These are phyloP conservation scores for Talaromyces marneffei DNA, from an alignment of 2,329 filamentous ascomycete species.

Conservation along the genomic window DNA sequence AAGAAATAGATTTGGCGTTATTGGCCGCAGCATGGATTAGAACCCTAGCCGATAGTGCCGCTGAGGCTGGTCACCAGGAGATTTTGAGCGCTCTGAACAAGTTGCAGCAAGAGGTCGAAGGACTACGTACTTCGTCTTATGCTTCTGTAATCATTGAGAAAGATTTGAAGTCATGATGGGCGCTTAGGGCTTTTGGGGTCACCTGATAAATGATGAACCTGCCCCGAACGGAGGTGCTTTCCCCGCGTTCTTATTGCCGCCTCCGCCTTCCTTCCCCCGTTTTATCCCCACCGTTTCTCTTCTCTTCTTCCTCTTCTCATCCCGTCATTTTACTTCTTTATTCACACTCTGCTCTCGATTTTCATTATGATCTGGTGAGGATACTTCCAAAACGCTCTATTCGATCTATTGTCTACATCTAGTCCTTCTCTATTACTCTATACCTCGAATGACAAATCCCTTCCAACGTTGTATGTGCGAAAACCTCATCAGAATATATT, in stretches of 20 bases:
- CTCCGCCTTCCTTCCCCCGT: background rate
- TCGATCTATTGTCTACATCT: background rate
- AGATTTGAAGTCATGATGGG: no score
- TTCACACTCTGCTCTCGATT: background rate
- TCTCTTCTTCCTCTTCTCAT: background rate
- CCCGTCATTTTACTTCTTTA: no score
- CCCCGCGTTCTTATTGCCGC: background rate
- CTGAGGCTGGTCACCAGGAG: background rate
- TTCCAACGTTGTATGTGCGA: background rate
- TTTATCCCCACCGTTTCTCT: background rate
- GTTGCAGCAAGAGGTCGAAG: background rate
- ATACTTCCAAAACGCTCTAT: background rate
- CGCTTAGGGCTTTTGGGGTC: background rate
- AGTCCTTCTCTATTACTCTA: background rate
- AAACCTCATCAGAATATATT: background rate
- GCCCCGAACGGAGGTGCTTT: background rate
- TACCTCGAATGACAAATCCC: background rate
- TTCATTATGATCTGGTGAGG: background rate
- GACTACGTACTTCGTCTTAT: background rate
- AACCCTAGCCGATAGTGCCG: background rate
- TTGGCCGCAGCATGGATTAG: conserved; percentile 16
- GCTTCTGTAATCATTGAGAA: background rate
- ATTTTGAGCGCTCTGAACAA: background rate
- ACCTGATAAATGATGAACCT: background rate
- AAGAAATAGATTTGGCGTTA: no score